A percentile compares a stretch with the other conserved stretches of the same genome.
Conservation (phyloP, 176 grass and related monocot species). For the Puccinellia tenuiflora region DNA sequence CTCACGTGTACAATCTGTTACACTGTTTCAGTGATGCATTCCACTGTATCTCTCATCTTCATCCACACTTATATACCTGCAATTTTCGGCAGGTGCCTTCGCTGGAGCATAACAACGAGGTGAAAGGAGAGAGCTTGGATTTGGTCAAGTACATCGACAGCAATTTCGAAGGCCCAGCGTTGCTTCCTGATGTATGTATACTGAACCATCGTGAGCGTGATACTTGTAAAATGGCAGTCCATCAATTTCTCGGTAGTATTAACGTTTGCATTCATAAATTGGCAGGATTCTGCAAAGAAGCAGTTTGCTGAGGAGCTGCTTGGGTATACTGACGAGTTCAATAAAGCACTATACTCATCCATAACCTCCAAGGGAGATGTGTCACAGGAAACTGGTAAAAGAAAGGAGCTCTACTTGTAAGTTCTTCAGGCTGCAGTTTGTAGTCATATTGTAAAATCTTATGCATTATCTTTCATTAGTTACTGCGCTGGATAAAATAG, state of each 20-base stretch:
- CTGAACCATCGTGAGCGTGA: background rate
- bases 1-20: too few species aligned
- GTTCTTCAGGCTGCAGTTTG: background rate
- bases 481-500: slow-evolving; percentile 73
- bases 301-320: slow-evolving; percentile 66
- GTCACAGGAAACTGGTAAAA: slow-evolving; percentile 41
- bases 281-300: slow-evolving; percentile 54
- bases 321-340: slow-evolving; percentile 45
- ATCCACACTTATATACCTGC: too few species aligned
- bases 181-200: slow-evolving; percentile 65
- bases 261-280: background rate
- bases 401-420: background rate
- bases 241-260: background rate
- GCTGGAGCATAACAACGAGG: slow-evolving; percentile 77
- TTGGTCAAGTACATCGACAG: slow-evolving; percentile 64
- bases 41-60: too few species aligned
- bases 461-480: slow-evolving; percentile 30
- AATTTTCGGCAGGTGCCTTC: slow-evolving; percentile 47
- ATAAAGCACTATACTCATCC: background rate
- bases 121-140: slow-evolving; percentile 85
- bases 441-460: slow-evolving; percentile 9
- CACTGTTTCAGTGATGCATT: too few species aligned
- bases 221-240: background rate
- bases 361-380: slow-evolving; percentile 45
- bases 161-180: slow-evolving; percentile 56